These are phyloP conservation scores for Boletus bicolor DNA, from an alignment of 768 basidiomycete genomes.

Conservation along the genomic window DNA sequence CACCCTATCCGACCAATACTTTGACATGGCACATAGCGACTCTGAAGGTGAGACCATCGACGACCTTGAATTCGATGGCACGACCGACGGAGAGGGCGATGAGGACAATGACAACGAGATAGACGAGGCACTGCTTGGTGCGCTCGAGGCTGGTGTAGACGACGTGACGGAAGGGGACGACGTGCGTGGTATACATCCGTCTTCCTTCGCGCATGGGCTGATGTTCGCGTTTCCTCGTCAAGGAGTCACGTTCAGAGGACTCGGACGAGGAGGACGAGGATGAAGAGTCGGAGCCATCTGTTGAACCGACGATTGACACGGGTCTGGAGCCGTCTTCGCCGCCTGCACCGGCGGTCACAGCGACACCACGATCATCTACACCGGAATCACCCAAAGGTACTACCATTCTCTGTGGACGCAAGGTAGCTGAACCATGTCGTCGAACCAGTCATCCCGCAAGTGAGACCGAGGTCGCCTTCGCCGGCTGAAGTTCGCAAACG, in stretches of 20 bases:
- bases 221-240: conserved; percentile 5
- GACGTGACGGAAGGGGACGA: conserved; percentile 71
- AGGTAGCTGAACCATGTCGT: conserved; percentile 18
- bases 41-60: conserved; percentile 64
- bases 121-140: conserved; percentile 61
- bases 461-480: conserved; percentile 45
- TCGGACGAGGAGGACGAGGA: conserved; percentile 57
- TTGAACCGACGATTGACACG: conserved; percentile 29
- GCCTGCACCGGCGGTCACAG: conserved; percentile 25
- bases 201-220: background rate
- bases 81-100: conserved; percentile 44
- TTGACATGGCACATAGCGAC: conserved; percentile 51
- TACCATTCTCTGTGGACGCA: background rate
- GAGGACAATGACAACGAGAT: conserved; percentile 48
- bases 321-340: conserved; percentile 29
- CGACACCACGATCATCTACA: conserved; percentile 27
- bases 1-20: background rate
- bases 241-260: conserved; percentile 62
- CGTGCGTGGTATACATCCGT: conserved; percentile 40
- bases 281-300: conserved; percentile 42
- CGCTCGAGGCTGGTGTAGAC: conserved; percentile 52
- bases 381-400: conserved; percentile 38
- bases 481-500: conserved; percentile 54
- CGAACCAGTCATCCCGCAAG: conserved; percentile 20
- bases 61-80: conserved; percentile 52